Evolutionary conservation across 768 basidiomycete species (phyloP), one percentile per base, ranked within the genome.

Genomic region (Suillus americanus): DNA sequence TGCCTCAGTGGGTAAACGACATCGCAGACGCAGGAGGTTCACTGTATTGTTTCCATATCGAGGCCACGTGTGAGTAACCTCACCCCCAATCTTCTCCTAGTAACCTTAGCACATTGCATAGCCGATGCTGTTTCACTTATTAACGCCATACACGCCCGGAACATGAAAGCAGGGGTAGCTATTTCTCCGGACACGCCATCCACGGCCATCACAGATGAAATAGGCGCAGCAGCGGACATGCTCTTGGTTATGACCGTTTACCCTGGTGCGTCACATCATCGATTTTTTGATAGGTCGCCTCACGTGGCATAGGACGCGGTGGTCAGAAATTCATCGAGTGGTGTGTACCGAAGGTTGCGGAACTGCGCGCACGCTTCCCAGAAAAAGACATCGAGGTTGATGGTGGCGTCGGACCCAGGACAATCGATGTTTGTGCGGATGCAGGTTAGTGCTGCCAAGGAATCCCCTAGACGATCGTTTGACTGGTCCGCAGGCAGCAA

Each of bases 161-260:
- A 86, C 51, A 98, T 99, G 96, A 90, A 87, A 73, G 96, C 93
- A 3, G 97, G 96, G 25, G 90, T 99, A 37, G 97, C 97, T 41
- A 97, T 99, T 70, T 98, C 96, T 7, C 97, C 97, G 1, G 91
- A 94, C 71, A 99, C 97, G 0, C 92, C 93, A 13, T 90, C 95
- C 28, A 83, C 86, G 3, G 91, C 89, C 48, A 95, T 99, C 74
- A 90, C 94, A 59, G 89, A 96, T 73, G 87, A 87, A 56, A 82
- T 99, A 56, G 97, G 83, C n/a, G 71, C 87, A 14, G 86, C 85
- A 5, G 95, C 90, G 6, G 96, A 98, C 75, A 94, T 98, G 92
- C 84, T 99, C 40, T 87, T 99, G 66, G 96, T 99, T 70, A 99
- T 99, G 97, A 99, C 97, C 10, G 96, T 99, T 30, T 90, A 94